Conservation (phyloP, 2,329 filamentous ascomycete species). For the Chaetomium olivaceum region DNA sequence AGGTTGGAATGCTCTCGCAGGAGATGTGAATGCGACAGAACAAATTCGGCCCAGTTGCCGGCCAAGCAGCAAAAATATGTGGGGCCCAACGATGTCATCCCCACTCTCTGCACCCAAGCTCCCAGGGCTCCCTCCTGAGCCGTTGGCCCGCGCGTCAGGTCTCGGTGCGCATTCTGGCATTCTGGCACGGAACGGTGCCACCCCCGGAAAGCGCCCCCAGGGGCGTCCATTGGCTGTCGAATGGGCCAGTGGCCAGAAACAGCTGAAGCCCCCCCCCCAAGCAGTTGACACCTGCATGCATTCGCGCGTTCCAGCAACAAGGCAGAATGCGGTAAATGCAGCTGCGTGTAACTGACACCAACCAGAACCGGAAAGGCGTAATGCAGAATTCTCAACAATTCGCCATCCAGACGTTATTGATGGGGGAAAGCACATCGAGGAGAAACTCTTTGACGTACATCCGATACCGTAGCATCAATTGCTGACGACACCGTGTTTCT, state of each 20-base stretch:
- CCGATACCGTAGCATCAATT: background rate
- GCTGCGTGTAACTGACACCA: background rate
- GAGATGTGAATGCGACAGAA: background rate
- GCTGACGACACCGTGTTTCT: background rate
- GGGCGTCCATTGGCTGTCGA: background rate
- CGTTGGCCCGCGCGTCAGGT: conserved; percentile 18
- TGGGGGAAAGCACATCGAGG: background rate
- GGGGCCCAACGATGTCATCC: conserved; percentile 17
- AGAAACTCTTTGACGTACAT: background rate
- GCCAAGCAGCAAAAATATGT: conserved; percentile 9
- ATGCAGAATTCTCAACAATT: conserved; percentile 14
- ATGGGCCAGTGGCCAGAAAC: background rate
- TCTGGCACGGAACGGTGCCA: conserved; percentile 7
- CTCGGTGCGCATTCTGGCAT: conserved; percentile 1
- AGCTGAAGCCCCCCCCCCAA: background rate
- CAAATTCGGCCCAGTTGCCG: conserved; percentile 4
- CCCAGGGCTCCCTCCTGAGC: conserved; percentile 4
- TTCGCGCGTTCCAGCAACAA: background rate
- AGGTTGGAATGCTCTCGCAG: conserved; percentile 6
- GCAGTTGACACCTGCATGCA: conserved; percentile 5
- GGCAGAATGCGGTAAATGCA: conserved; percentile 7
- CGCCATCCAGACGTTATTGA: background rate
- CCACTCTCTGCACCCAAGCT: conserved; percentile 5
- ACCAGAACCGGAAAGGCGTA: conserved; percentile 1
- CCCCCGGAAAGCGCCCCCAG: conserved; percentile 7